phyloP scores from a whole-genome alignment of 768 basidiomycete genomes.

The Suillus discolor region DNA sequence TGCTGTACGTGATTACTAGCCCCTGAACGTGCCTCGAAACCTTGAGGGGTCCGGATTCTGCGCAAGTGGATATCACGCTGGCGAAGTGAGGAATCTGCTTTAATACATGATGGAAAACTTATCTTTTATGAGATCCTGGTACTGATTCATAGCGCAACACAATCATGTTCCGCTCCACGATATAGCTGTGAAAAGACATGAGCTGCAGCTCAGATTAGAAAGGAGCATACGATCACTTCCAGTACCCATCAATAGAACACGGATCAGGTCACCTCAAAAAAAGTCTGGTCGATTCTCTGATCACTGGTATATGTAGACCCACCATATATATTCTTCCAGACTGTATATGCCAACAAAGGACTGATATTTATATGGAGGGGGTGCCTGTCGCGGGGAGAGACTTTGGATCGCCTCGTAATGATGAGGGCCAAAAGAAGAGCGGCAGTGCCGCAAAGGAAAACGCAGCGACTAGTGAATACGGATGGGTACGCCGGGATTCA shows the following conservation, averaged over 20 bases:
- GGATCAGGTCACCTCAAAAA: background rate
- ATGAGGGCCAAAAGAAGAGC: background rate
- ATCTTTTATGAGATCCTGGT: constrained; percentile 22
- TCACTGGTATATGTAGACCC: constrained; percentile 6
- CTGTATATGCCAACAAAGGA: constrained; percentile 34
- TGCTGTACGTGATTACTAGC: constrained; percentile 12
- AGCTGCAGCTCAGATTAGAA: background rate
- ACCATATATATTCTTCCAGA: constrained; percentile 37
- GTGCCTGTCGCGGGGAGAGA: constrained; percentile 31
- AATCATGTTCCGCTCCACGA: constrained; percentile 25
- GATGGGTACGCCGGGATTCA: background rate
- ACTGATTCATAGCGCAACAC: constrained; percentile 22
- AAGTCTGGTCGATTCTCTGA: no score
- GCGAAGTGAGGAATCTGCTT: constrained; percentile 13
- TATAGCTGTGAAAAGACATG: constrained; percentile 19
- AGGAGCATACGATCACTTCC: constrained; percentile 5
- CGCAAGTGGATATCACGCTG: constrained; percentile 16
- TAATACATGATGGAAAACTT: constrained; percentile 15
- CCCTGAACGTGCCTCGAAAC: constrained; percentile 14
- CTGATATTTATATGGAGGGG: constrained; percentile 25
- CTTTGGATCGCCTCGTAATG: constrained; percentile 22
- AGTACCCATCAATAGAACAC: background rate
- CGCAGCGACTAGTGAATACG: background rate
- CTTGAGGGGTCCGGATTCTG: constrained; percentile 12
- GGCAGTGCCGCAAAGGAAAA: background rate